Evolutionary conservation across 768 basidiomycete genomes (phyloP).

Genomic region (Agrocybe chaxingu): DNA sequence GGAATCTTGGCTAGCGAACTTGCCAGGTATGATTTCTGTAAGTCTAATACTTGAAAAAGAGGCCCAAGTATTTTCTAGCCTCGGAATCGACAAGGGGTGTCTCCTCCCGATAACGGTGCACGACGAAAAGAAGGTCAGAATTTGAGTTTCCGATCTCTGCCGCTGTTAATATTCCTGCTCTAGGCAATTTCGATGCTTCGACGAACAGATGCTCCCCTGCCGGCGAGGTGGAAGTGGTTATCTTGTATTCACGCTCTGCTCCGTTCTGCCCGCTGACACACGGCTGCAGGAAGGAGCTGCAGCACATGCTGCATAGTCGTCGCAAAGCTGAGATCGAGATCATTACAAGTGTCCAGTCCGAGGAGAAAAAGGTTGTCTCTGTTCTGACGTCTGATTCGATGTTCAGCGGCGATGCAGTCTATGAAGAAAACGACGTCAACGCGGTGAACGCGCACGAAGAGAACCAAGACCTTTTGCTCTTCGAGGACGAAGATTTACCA

Average conservation of each 20-base stretch:
- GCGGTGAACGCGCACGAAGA: too few species aligned
- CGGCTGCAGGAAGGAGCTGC: slow-evolving; percentile 67
- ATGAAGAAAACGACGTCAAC: too few species aligned
- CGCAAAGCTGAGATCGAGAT: slow-evolving; percentile 94
- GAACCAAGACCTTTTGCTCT: too few species aligned
- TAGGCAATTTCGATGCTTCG: slow-evolving; percentile 67
- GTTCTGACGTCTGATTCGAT: neutral
- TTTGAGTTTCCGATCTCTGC: neutral
- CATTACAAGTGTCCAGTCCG: slow-evolving; percentile 21
- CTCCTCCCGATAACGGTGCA: slow-evolving; percentile 66
- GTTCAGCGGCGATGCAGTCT: too few species aligned
- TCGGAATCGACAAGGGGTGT: slow-evolving; percentile 55
- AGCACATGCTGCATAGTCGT: slow-evolving; percentile 74
- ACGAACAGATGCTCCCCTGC: slow-evolving; percentile 37
- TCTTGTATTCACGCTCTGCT: slow-evolving; percentile 2
- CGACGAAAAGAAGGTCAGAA: slow-evolving; percentile 71
- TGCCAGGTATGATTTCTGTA: slow-evolving; percentile 39
- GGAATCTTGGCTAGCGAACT: slow-evolving; percentile 76
- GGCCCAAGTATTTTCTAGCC: slow-evolving; percentile 30
- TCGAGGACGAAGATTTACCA: too few species aligned
- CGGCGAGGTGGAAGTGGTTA: slow-evolving; percentile 64
- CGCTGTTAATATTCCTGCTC: neutral
- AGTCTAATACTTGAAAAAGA: neutral
- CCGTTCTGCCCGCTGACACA: neutral
- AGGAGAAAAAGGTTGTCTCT: neutral